Evolutionary conservation across 345 rosid species (phyloP).

Genomic region (Eucalyptus sp.): DNA sequence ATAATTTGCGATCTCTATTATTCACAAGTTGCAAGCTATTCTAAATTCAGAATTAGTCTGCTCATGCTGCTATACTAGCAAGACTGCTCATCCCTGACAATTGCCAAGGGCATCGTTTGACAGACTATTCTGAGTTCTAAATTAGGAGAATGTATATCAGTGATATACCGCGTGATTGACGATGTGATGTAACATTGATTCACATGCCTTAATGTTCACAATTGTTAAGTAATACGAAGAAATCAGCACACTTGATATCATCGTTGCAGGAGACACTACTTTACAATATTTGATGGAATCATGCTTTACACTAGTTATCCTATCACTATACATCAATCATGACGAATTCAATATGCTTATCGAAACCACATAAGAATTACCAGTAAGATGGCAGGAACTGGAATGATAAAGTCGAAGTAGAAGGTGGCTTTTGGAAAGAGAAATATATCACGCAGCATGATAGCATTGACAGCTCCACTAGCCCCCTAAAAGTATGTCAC

Average conservation of each 20-base stretch:
- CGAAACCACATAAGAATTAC: conserved; percentile 22
- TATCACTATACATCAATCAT: neutral
- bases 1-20: neutral
- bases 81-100: neutral
- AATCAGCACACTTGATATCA: neutral
- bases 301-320: neutral
- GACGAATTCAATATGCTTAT: neutral
- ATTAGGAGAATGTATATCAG: no score
- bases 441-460: conserved; percentile 80
- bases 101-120: neutral
- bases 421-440: conserved; percentile 66
- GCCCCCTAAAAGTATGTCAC: conserved; percentile 41
- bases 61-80: neutral
- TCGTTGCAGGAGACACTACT: neutral
- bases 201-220: neutral
- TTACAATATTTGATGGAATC: neutral
- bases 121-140: no score
- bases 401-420: conserved; percentile 47
- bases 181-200: neutral
- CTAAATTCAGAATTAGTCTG: neutral
- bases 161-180: neutral
- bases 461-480: conserved; percentile 90
- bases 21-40: neutral
- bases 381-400: conserved; percentile 76
- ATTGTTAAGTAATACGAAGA: neutral